Evolutionary conservation across 805 yeast species (phyloP).

Genomic region (Danielia oregonensis): DNA sequence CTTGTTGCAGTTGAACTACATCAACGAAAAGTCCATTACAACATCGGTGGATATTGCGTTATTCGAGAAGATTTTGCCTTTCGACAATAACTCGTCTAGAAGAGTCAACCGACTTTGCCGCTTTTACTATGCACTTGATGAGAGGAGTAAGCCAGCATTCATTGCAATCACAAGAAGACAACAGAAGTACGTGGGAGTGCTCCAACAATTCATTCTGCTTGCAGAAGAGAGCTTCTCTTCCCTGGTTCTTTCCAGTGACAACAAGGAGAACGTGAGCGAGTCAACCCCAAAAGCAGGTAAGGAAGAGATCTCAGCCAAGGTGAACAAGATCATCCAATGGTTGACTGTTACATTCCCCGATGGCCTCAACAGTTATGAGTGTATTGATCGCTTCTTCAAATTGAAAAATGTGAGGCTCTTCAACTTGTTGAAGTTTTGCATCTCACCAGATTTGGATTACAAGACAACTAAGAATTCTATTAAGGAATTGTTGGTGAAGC

Average conservation of each 20-base stretch:
- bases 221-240: slow-evolving; percentile 37
- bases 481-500: slow-evolving; percentile 56
- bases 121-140: slow-evolving; percentile 47
- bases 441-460: slow-evolving; percentile 56
- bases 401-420: slow-evolving; percentile 58
- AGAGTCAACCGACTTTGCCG: slow-evolving; percentile 54
- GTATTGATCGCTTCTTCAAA: slow-evolving; percentile 49
- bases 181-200: slow-evolving; percentile 50
- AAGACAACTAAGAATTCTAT: slow-evolving; percentile 56
- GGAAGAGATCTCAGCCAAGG: slow-evolving; percentile 25
- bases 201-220: slow-evolving; percentile 46
- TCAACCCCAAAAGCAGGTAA: slow-evolving; percentile 2
- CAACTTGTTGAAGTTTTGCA: slow-evolving; percentile 52
- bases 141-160: slow-evolving; percentile 60
- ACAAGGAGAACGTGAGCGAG: slow-evolving; percentile 16
- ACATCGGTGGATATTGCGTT: slow-evolving; percentile 59
- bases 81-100: slow-evolving; percentile 36
- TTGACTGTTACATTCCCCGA: slow-evolving; percentile 55
- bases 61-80: slow-evolving; percentile 59
- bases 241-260: slow-evolving; percentile 18
- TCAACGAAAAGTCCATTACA: slow-evolving; percentile 67
- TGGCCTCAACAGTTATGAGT: slow-evolving; percentile 42
- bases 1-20: slow-evolving; percentile 62
- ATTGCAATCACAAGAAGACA: slow-evolving; percentile 70
- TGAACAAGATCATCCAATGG: slow-evolving; percentile 61